Percentiles rank a stretch among this genome's conserved stretches.
Conservation (phyloP, 768 basidiomycete genomes). For the Dictyophora rubrovolvata region DNA sequence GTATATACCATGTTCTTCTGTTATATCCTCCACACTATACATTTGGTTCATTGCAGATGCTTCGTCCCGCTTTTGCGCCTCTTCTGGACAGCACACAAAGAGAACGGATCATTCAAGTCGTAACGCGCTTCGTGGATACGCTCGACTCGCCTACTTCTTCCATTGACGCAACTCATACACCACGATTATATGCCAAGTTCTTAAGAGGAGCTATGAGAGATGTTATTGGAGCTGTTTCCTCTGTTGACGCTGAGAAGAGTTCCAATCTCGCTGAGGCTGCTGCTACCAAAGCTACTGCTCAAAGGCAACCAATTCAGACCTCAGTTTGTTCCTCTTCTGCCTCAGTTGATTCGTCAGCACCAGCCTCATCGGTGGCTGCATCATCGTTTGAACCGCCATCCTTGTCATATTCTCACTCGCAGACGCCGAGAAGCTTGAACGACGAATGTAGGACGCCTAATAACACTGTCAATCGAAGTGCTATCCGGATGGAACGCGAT, state of each 20-base stretch:
- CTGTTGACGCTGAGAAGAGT: not conserved
- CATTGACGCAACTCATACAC: conserved; percentile 75
- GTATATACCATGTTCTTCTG: conserved; percentile 22
- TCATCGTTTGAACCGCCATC: not conserved
- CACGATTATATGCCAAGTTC: conserved; percentile 72
- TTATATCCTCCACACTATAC: not conserved
- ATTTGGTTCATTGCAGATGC: conserved; percentile 33
- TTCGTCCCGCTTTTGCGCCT: conserved; percentile 63
- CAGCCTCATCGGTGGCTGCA: not conserved
- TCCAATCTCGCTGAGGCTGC: not conserved
- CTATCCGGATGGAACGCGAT: not conserved
- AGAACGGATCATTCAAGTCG: conserved; percentile 60
- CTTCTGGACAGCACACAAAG: conserved; percentile 55
- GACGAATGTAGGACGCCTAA: not conserved
- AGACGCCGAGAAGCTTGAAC: not conserved
- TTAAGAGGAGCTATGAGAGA: conserved; percentile 50
- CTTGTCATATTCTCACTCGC: not conserved
- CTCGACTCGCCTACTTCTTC: conserved; percentile 62
- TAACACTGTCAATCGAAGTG: not conserved
- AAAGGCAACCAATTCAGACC: not conserved
- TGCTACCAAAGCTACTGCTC: not conserved
- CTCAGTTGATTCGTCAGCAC: not conserved
- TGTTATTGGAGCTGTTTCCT: not conserved
- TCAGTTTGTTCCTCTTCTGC: not conserved
- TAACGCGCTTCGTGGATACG: conserved; percentile 61